Evolutionary conservation across 371 early-diverging fungal genomes (phyloP), one percentile per base, ranked within the genome.

Genomic region (Mucor ambiguus): DNA sequence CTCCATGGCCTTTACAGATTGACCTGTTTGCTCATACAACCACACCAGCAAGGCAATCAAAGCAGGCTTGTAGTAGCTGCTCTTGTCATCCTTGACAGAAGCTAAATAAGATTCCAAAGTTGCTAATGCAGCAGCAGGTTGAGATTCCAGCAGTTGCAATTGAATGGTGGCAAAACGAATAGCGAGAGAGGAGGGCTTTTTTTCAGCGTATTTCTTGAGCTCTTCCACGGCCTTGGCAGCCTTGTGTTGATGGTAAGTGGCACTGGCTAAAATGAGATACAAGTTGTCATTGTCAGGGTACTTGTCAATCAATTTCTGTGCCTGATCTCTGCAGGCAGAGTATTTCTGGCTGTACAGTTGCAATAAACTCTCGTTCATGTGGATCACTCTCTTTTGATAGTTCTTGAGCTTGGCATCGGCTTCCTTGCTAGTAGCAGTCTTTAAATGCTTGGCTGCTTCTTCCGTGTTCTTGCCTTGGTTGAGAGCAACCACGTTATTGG

Each of bases 121-220:
- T 9, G 67, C 63, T 20, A 90, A 70, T 0, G 91, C 89, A 7
- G 77, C 81, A 6, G 68, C 72, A 41, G 82, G 76, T 44, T 87
- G 86, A 7, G 82, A 76, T 61, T 87, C 77, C 26, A 79, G 63
- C 33, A 92, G 70, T 60, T 86, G 79, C n/a, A 88, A 63, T 70
- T 92, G 92, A 11, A 89, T 78, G 5, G 88, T 79, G 3, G 88
- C 88, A 73, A 91, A 88, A 66, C 82, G 82, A 55, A 92, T 77
- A 14, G 85, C 83, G 35, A 90, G 72, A 4, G 88, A 88, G 9
- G 67, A 61, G 1, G 86, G 88, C 10, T 72, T 75, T 14, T 60
- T 64, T 43, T 78, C 66, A 2, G 82, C 72, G 64, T 61, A 78
- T 55, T 79, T 81, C 66, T 81, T 72, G 57, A 92, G 64, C 41